Conservation (phyloP, 306 rosid genomes). For the Sindora glabra region DNA sequence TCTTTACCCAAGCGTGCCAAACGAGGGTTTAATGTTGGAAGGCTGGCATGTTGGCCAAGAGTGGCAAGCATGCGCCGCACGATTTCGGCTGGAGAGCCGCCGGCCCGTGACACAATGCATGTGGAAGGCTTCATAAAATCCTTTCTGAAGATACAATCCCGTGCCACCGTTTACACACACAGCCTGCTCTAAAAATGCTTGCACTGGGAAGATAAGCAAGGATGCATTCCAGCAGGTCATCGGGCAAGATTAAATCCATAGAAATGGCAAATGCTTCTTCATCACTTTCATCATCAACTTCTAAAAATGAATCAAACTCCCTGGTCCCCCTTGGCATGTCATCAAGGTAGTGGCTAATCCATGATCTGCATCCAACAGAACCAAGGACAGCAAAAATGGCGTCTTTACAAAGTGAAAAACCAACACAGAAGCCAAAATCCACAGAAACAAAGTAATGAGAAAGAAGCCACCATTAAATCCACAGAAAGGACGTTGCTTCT, state of each 20-base stretch:
- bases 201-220: constrained; percentile 79
- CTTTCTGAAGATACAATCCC: constrained; percentile 62
- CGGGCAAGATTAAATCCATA: constrained; percentile 60
- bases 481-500: too few species aligned
- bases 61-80: too few species aligned
- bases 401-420: too few species aligned
- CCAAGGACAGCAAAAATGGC: neutral
- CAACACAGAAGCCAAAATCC: too few species aligned
- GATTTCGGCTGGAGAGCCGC: too few species aligned
- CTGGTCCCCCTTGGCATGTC: constrained; percentile 31
- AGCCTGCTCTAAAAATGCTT: constrained; percentile 75
- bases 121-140: constrained; percentile 59
- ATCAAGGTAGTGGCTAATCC: constrained; percentile 56
- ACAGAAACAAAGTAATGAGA: too few species aligned
- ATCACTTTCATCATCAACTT: constrained; percentile 49
- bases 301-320: constrained; percentile 45
- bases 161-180: constrained; percentile 80
- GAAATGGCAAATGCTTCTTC: constrained; percentile 45
- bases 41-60: too few species aligned
- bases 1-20: too few species aligned
- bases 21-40: too few species aligned
- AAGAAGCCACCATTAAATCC: too few species aligned
- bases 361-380: constrained; percentile 43
- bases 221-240: constrained; percentile 82
- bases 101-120: too few species aligned